These are phyloP conservation scores for Haematococcus sp. DNA, from an alignment of 139 green algal genomes.

Conservation along the genomic window DNA sequence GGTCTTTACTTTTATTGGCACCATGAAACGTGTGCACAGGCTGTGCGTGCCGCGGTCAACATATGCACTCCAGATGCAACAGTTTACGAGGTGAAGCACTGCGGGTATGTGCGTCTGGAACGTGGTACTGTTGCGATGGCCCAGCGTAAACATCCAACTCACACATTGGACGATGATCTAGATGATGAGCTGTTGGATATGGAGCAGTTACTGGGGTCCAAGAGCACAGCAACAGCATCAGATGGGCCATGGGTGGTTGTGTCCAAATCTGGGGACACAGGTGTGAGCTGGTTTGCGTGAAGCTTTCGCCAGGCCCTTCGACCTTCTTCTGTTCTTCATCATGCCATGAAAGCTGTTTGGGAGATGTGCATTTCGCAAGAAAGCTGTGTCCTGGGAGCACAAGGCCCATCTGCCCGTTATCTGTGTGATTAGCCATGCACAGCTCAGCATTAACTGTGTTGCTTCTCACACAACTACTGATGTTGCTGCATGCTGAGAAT, in stretches of 20 bases:
- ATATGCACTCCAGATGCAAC: slow-evolving; percentile 24
- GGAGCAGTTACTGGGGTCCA: neutral
- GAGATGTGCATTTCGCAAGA: no score
- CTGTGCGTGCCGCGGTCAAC: slow-evolving; percentile 42
- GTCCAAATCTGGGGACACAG: slow-evolving; percentile 1
- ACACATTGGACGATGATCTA: neutral
- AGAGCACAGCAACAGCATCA: neutral
- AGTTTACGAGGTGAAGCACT: slow-evolving; percentile 49
- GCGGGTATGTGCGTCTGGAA: slow-evolving; percentile 28
- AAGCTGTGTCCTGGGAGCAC: no score
- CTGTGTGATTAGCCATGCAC: no score
- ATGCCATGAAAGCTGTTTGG: no score
- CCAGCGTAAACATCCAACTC: neutral
- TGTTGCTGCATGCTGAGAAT: no score
- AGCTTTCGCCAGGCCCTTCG: no score
- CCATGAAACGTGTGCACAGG: slow-evolving; percentile 28
- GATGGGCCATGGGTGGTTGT: neutral
- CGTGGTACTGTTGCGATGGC: neutral
- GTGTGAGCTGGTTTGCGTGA: slow-evolving; percentile 3
- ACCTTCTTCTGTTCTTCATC: no score
- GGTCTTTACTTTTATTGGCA: no score
- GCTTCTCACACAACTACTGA: no score
- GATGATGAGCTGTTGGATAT: neutral
- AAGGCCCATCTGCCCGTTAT: no score
- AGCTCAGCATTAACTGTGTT: no score